phyloP scores from a whole-genome alignment of 371 early-diverging fungal species.

The Circinella minor region DNA sequence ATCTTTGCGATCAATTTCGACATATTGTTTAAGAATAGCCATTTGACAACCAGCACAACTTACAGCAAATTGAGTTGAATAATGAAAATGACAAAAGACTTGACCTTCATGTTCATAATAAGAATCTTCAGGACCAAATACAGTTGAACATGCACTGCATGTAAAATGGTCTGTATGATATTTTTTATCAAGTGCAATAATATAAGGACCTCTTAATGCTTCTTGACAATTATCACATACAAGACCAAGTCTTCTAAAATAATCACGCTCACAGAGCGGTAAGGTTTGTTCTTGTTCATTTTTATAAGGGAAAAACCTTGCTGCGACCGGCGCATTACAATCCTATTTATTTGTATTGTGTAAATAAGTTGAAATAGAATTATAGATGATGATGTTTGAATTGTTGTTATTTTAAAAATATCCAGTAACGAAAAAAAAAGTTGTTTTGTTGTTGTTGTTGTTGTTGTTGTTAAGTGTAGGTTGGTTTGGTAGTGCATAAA shows the following conservation, averaged over 20 bases:
- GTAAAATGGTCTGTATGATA: slow-evolving; percentile 97
- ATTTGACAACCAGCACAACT: slow-evolving; percentile 93
- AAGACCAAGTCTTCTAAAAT: slow-evolving; percentile 83
- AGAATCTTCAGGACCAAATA: slow-evolving; percentile 94
- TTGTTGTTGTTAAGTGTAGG: background rate
- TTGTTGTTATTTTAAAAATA: background rate
- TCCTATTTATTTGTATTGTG: slow-evolving; percentile 55
- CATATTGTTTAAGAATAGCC: slow-evolving; percentile 93
- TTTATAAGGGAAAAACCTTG: slow-evolving; percentile 84
- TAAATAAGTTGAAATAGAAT: background rate
- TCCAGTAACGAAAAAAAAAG: slow-evolving; percentile 1
- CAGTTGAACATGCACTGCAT: slow-evolving; percentile 89
- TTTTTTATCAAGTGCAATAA: slow-evolving; percentile 89
- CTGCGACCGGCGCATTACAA: slow-evolving; percentile 80
- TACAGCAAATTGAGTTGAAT: slow-evolving; percentile 74
- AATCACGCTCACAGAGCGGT: slow-evolving; percentile 89
- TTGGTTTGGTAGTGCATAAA: background rate
- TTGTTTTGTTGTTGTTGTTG: background rate
- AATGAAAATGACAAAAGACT: slow-evolving; percentile 95
- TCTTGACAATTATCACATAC: slow-evolving; percentile 90
- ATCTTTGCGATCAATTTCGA: slow-evolving; percentile 86
- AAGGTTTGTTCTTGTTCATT: slow-evolving; percentile 58
- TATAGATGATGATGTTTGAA: background rate
- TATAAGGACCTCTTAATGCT: slow-evolving; percentile 90
- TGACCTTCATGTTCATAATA: slow-evolving; percentile 94